Evolutionary conservation across 805 yeast species (phyloP), one percentile per base, ranked within the genome.

Genomic region (Teunomyces gatunensis): DNA sequence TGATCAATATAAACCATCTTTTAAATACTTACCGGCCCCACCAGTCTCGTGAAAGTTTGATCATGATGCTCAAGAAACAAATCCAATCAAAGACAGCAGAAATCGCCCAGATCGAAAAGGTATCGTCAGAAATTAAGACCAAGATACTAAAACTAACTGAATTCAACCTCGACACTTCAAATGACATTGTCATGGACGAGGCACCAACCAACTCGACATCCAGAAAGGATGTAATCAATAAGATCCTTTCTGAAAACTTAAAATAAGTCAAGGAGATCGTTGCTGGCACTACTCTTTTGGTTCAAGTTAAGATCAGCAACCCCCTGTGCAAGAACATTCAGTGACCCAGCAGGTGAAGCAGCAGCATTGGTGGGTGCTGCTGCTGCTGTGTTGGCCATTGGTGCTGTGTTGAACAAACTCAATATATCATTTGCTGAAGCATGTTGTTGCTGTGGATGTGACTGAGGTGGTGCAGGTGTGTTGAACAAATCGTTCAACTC

Each of bases 1-100:
- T 94, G 45, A 85, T 92, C 60, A 94, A 94, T 60, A 83, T 94
- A 53, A 97, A 94, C 63, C 98, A 94, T 64, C 70, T 94, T 32
- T 69, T 94, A 49, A 94, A 94, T 63, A 90, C 91, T 45, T 94
- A 94, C 66, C 75, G 99, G 51, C 94, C 97, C 2, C 98, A 94
- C 65, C 99, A 94, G 62, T 86, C 96, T 3, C 75, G 97, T 45
- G 99, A 94, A 59, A 84, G 91, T 43, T 73, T 94, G 53, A 88
- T 90, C 37, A 74, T 89, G 74, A 71, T 86, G 46, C 68, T 89
- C 61, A 82, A 79, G 56, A 84, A 81, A 45, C 90, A 87, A 59
- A 79, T 92, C 29, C 87, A 80, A 43, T 73, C 76, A 37, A 86
- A 85, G 56, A 73, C 74, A 44, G 59, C 65, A 4, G 85, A 84